Evolutionary conservation across 768 basidiomycete genomes (phyloP).

Genomic region (Russula virescens): DNA sequence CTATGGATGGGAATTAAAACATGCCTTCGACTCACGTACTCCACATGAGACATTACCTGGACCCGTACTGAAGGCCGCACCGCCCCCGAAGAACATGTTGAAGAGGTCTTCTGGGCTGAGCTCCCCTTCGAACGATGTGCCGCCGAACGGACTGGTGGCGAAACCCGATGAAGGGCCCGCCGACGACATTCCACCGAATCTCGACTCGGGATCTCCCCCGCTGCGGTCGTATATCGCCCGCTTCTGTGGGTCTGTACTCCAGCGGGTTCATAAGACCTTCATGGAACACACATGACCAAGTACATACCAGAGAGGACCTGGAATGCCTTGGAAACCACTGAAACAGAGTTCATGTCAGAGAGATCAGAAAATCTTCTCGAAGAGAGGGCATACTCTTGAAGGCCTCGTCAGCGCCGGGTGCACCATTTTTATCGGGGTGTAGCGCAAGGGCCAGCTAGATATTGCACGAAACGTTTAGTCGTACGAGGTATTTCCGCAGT

Average conservation of each 20-base stretch:
- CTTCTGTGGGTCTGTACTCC: slow-evolving; percentile 68
- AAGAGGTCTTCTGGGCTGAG: slow-evolving; percentile 94
- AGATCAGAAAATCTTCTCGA: slow-evolving; percentile 13
- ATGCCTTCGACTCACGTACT: neutral
- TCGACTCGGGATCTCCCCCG: slow-evolving; percentile 85
- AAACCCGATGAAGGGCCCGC: slow-evolving; percentile 43
- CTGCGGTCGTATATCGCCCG: slow-evolving; percentile 79
- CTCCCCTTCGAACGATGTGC: slow-evolving; percentile 66
- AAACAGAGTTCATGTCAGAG: slow-evolving; percentile 13
- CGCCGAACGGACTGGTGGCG: slow-evolving; percentile 41
- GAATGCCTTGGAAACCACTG: slow-evolving; percentile 98
- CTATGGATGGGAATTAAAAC: slow-evolving; percentile 29
- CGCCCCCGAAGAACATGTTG: slow-evolving; percentile 96
- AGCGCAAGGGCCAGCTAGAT: slow-evolving; percentile 76
- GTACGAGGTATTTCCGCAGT: neutral
- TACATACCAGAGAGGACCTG: slow-evolving; percentile 77
- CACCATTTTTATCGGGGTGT: slow-evolving; percentile 92
- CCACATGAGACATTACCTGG: slow-evolving; percentile 34
- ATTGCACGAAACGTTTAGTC: neutral
- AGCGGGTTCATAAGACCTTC: neutral
- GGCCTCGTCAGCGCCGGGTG: slow-evolving; percentile 97
- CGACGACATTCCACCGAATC: slow-evolving; percentile 60
- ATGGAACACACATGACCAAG: slow-evolving; percentile 5
- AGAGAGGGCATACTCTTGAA: slow-evolving; percentile 74
- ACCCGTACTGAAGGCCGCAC: slow-evolving; percentile 50